These are phyloP conservation scores for Quercus variabilis DNA, from an alignment of 306 rosid species.

Conservation along the genomic window DNA sequence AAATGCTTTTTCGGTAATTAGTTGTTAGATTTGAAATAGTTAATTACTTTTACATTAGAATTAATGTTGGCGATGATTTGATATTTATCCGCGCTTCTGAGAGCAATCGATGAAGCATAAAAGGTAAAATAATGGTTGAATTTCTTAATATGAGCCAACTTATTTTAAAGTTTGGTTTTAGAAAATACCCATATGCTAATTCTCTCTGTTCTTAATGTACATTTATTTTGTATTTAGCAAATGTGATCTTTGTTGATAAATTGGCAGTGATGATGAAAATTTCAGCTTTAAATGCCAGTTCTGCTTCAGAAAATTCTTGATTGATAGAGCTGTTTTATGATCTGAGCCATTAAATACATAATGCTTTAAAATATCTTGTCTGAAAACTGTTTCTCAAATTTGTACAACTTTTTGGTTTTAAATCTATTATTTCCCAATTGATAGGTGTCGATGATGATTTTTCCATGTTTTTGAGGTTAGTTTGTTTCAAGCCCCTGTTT, in stretches of 20 bases:
- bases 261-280: constrained; percentile 54
- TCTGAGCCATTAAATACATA: constrained; percentile 48
- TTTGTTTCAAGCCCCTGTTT: constrained; percentile 6
- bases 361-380: fast-evolving
- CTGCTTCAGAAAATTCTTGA: constrained; percentile 90
- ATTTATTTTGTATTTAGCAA: too few relatives aligned
- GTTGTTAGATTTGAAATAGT: background rate
- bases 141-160: constrained; percentile 82
- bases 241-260: too few relatives aligned
- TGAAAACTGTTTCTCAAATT: background rate
- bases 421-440: background rate
- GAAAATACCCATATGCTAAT: too few relatives aligned
- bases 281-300: constrained; percentile 91
- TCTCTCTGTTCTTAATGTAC: too few relatives aligned
- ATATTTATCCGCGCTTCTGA: constrained; percentile 65
- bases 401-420: background rate
- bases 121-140: constrained; percentile 47
- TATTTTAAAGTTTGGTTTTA: background rate
- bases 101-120: constrained; percentile 49
- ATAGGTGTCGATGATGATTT: background rate
- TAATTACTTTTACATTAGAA: background rate
- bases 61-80: constrained; percentile 37
- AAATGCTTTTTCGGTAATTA: too few relatives aligned
- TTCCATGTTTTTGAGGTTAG: background rate
- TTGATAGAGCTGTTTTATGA: constrained; percentile 63